phyloP scores from a whole-genome alignment of 1,139 yeast genomes.

The Diutina siamensis region DNA sequence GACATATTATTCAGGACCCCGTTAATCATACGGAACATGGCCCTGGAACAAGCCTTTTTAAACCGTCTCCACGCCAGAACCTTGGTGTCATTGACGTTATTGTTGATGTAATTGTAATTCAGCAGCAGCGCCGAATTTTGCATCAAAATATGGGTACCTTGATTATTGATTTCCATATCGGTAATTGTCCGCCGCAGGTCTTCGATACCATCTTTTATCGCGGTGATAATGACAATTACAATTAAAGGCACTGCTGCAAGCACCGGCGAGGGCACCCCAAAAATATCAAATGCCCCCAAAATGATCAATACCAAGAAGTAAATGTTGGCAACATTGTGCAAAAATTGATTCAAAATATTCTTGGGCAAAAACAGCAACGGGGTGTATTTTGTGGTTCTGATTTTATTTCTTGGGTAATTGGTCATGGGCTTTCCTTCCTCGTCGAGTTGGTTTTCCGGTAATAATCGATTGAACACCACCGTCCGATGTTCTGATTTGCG shows the following conservation, averaged over 20 bases:
- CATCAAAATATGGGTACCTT: constrained; percentile 31
- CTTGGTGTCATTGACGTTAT: constrained; percentile 35
- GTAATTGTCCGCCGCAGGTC: constrained; percentile 42
- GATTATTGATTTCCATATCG: constrained; percentile 45
- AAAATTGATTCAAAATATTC: constrained; percentile 37
- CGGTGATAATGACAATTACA: constrained; percentile 44
- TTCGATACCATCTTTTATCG: constrained; percentile 46
- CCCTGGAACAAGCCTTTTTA: constrained; percentile 26
- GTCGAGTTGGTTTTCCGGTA: constrained; percentile 1
- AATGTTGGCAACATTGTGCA: constrained; percentile 41
- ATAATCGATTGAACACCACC: constrained; percentile 1
- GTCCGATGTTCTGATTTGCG: constrained; percentile 4
- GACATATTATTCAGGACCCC: constrained; percentile 23
- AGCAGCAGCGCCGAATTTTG: constrained; percentile 7
- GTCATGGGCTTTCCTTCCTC: constrained; percentile 19
- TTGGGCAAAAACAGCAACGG: constrained; percentile 45
- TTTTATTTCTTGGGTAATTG: constrained; percentile 40
- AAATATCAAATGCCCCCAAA: constrained; percentile 40
- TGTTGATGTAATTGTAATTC: constrained; percentile 22
- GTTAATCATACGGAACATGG: constrained; percentile 6
- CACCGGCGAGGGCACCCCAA: constrained; percentile 47
- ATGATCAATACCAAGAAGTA: constrained; percentile 42
- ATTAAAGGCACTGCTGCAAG: constrained; percentile 49
- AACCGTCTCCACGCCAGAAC: constrained; percentile 50
- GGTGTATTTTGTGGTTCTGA: constrained; percentile 50